phyloP scores from a whole-genome alignment of 768 basidiomycete genomes.

The Lactarius akahatsu region DNA sequence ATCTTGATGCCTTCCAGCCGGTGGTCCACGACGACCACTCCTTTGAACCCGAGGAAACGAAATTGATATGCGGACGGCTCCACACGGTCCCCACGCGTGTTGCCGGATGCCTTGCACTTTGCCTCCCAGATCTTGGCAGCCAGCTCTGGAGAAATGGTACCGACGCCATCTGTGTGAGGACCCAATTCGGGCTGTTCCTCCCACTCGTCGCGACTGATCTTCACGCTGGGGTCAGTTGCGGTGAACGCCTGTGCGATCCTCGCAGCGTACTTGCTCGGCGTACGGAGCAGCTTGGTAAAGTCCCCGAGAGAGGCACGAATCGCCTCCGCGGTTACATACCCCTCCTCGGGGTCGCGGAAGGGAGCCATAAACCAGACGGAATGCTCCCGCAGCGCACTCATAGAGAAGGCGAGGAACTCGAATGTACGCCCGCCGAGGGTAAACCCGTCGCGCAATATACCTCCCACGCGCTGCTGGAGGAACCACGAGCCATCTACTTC shows the following conservation, averaged over 20 bases:
- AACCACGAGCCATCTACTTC: constrained; percentile 59
- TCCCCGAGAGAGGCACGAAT: constrained; percentile 69
- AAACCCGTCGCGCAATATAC: constrained; percentile 60
- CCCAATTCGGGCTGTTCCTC: constrained; percentile 59
- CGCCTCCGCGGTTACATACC: constrained; percentile 49
- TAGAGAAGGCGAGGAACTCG: constrained; percentile 82
- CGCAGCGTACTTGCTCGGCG: constrained; percentile 80
- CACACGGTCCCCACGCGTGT: background rate
- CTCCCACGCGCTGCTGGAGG: constrained; percentile 39
- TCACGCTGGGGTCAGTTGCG: constrained; percentile 72
- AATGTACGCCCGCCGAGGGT: constrained; percentile 67
- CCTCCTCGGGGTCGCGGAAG: constrained; percentile 49
- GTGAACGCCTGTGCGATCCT: constrained; percentile 83
- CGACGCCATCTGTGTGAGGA: constrained; percentile 75
- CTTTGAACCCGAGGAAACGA: constrained; percentile 78
- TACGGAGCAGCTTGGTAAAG: constrained; percentile 47
- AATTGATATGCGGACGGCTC: constrained; percentile 60
- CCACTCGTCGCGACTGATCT: constrained; percentile 58
- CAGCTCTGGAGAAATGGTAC: constrained; percentile 67
- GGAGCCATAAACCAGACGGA: constrained; percentile 79
- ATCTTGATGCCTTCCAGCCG: constrained; percentile 60
- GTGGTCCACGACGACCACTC: constrained; percentile 69
- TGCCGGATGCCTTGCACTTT: constrained; percentile 43
- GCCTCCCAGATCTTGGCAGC: constrained; percentile 58
- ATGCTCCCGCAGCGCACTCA: constrained; percentile 73